A percentile compares a stretch with the other conserved stretches of the same genome.
Evolutionary conservation across 441 rosid genomes (phyloP).

Genomic region (Brassica hybrid): DNA sequence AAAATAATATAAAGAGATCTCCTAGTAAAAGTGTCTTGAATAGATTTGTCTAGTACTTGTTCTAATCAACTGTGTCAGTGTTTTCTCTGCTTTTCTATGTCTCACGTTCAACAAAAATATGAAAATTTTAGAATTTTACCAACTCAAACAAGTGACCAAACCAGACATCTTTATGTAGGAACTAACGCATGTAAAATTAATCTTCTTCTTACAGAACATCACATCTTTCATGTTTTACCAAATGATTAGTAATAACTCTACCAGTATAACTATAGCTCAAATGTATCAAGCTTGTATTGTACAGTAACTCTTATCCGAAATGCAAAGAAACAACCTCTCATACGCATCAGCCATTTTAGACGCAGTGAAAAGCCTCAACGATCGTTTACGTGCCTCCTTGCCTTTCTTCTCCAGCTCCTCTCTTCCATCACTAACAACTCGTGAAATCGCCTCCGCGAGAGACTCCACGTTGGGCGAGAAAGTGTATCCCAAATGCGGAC

Average conservation of each 20-base stretch:
- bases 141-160: not conserved
- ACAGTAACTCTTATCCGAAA: conserved; percentile 49
- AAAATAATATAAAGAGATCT: conserved; percentile 19
- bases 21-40: conserved; percentile 11
- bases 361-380: conserved; percentile 72
- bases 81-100: conserved; percentile 8
- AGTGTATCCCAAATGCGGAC: conserved; percentile 65
- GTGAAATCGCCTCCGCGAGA: conserved; percentile 55
- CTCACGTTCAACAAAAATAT: not conserved
- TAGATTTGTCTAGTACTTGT: conserved; percentile 30
- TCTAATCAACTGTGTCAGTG: conserved; percentile 20
- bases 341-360: conserved; percentile 69
- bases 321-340: conserved; percentile 45
- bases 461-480: conserved; percentile 65
- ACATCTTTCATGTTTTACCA: not conserved
- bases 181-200: not conserved
- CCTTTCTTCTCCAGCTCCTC: conserved; percentile 72
- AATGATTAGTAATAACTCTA: not conserved
- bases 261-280: not conserved
- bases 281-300: conserved; percentile 12
- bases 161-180: not conserved
- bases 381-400: conserved; percentile 55
- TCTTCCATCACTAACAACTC: conserved; percentile 63
- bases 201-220: not conserved
- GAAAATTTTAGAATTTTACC: not conserved